Evolutionary conservation across 2,329 filamentous ascomycete genomes (phyloP).

Genomic region (Penicillium sp.): DNA sequence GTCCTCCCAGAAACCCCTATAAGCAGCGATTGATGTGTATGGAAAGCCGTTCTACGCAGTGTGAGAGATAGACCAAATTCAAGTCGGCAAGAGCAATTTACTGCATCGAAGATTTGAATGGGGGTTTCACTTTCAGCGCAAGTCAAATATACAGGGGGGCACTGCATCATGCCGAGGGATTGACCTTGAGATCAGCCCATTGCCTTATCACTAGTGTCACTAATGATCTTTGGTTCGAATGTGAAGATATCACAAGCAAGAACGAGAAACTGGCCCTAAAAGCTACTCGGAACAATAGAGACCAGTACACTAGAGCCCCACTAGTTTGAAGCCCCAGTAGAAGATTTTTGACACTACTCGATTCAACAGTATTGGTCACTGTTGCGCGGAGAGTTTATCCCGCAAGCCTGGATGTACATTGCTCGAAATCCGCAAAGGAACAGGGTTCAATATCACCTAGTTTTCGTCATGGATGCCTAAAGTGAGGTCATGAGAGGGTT

Average conservation of each 20-base stretch:
- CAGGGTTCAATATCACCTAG: too few relatives aligned
- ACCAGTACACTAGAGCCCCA: too few relatives aligned
- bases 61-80: not conserved
- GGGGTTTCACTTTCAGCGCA: not conserved
- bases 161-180: not conserved
- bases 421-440: too few relatives aligned
- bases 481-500: not conserved
- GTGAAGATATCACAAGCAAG: too few relatives aligned
- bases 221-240: too few relatives aligned
- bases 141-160: not conserved
- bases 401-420: too few relatives aligned
- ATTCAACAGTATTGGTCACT: not conserved
- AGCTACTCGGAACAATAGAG: too few relatives aligned
- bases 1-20: conserved; percentile 24
- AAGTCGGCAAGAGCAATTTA: not conserved
- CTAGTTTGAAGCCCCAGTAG: not conserved
- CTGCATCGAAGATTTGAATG: not conserved
- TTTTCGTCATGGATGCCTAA: not conserved
- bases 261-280: too few relatives aligned
- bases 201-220: too few relatives aligned
- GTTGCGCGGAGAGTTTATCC: not conserved
- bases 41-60: conserved; percentile 21
- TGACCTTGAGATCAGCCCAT: too few relatives aligned
- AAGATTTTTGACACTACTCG: not conserved
- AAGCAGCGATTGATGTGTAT: conserved; percentile 21